Evolutionary conservation across 2,329 filamentous ascomycete species (phyloP).

Genomic region (Juglanconis juglandina): DNA sequence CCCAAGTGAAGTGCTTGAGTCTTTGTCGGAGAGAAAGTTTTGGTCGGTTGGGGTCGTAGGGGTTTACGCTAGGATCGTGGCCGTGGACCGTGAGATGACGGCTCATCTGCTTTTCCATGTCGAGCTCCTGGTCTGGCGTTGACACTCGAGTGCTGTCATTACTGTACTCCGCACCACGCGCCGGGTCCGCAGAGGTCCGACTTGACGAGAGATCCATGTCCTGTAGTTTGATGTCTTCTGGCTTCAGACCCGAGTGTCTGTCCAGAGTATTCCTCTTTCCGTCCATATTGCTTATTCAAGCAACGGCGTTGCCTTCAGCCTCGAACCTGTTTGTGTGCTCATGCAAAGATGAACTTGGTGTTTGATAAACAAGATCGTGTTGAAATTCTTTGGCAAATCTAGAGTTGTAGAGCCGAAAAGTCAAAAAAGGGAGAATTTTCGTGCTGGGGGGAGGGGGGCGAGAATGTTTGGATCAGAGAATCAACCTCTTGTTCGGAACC

Average conservation of each 20-base stretch:
- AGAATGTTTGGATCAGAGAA: conserved; percentile 1
- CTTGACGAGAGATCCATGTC: background rate
- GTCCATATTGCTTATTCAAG: background rate
- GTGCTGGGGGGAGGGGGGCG: background rate
- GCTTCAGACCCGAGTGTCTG: background rate
- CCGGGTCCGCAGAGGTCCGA: background rate
- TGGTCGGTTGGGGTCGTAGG: conserved; percentile 27
- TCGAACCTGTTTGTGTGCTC: background rate
- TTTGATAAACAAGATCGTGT: background rate
- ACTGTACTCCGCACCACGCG: background rate
- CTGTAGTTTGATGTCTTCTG: background rate
- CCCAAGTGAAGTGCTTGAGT: conserved; percentile 62
- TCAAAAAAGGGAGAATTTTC: too few relatives aligned
- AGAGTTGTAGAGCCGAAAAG: background rate
- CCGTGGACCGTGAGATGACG: background rate
- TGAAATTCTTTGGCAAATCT: background rate
- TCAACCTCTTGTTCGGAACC: conserved; percentile 1
- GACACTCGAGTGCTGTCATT: conserved; percentile 13
- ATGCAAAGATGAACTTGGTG: background rate
- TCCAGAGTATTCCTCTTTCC: background rate
- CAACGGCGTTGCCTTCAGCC: background rate
- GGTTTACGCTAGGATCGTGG: background rate
- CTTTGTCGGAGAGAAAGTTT: conserved; percentile 41
- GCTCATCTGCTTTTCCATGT: conserved; percentile 7
- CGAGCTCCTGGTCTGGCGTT: conserved; percentile 8